phyloP scores from a whole-genome alignment of 305 asterid species.

The Fraxinus velutina region DNA sequence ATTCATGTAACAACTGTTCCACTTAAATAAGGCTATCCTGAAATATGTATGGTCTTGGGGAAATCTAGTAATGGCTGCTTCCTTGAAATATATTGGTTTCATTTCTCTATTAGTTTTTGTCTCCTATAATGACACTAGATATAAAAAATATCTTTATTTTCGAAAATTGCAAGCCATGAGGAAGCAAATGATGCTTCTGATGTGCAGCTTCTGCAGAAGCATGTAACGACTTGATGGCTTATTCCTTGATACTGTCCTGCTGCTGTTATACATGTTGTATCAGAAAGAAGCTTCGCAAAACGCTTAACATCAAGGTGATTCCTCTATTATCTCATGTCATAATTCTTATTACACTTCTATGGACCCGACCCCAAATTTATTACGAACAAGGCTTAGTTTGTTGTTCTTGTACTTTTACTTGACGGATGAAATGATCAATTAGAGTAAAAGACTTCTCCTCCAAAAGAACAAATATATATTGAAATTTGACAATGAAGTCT shows the following conservation, averaged over 20 bases:
- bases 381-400: background rate
- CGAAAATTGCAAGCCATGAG: conserved; percentile 9
- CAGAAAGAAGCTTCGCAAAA: conserved; percentile 63
- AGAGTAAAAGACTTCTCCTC: background rate
- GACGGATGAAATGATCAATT: background rate
- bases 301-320: conserved; percentile 57
- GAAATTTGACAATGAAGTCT: background rate
- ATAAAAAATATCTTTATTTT: background rate
- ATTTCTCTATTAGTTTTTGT: background rate
- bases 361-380: background rate
- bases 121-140: background rate
- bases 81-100: background rate
- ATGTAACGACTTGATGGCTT: conserved; percentile 82
- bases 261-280: conserved; percentile 90
- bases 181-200: conserved; percentile 23
- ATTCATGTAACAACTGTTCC: background rate
- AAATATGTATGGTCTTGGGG: background rate
- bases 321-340: background rate
- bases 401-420: background rate
- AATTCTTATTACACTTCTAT: background rate
- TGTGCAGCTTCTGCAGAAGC: conserved; percentile 70
- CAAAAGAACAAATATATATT: background rate
- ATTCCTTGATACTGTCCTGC: conserved; percentile 73
- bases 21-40: background rate
- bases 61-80: background rate